Base-by-base conservation (phyloP, 2,329 filamentous ascomycete genomes). In the Ustilaginoidea virens region DNA sequence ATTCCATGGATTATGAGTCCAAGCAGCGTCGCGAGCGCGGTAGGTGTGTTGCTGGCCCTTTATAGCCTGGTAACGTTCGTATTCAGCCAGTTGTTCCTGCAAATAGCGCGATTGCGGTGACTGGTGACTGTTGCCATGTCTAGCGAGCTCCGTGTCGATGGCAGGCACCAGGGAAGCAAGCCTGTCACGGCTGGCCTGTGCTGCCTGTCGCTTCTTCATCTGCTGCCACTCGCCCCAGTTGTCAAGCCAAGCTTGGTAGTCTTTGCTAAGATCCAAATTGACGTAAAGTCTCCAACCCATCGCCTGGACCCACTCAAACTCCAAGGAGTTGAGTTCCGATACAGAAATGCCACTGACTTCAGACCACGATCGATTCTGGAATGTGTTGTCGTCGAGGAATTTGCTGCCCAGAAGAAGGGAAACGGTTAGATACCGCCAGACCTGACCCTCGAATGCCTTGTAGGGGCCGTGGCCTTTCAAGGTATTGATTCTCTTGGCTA, bases 281-380 rank as follows among this genome's bases (percentile, higher is more conserved):
- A 90, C 79, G 48, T 92, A 90, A 30, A 94, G 72, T 39, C 75
- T 68, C 77, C 82, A 93, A 41, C 73, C 66, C 49, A 92, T 90
- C 23, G 76, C 74, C 31, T 72, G 65, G 23, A 94, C 66, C 86
- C 86, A 94, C 43, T 92, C 79, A 44, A 78, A 72, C 60, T 94
- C 86, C 51, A 92, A 69, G 35, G 67, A 63, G 57, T 93, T 93
- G 41, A 94, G 66, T 47, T 93, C 83, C 3, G 68, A 57, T 13
- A 93, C 83, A 18, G 76, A 65, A 40, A 94, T 92, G 36, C 81
- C 82, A 54, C 83, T 93, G 29, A 94, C 86, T 48, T 94, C 86
- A 5, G 86, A 82, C 86, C 86, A 94, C 1, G 86, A 93, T 31
- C 82, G 79, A 58, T 93, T 94, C 64, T 93, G 86, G 56, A 94